Conservation (phyloP, 2,329 filamentous ascomycete species). For the Macroventuria anomochaeta region DNA sequence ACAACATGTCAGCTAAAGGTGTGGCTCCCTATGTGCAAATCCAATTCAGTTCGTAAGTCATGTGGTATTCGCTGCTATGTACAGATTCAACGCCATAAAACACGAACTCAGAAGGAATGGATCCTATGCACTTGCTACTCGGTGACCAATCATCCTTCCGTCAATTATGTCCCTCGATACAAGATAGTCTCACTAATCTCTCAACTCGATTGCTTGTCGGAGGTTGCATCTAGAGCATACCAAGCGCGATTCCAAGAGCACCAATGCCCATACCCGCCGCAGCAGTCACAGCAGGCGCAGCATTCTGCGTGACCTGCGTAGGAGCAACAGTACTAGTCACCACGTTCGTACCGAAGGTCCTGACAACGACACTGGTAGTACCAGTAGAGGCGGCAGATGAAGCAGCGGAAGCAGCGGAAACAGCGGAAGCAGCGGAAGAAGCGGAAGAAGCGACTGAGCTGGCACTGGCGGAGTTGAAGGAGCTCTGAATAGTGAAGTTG, state of each 20-base stretch:
- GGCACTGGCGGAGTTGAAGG: slow-evolving; percentile 29
- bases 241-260: slow-evolving; percentile 27
- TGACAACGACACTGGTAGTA: slow-evolving; percentile 3
- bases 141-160: too few relatives aligned
- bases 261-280: slow-evolving; percentile 30
- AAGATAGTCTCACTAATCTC: too few relatives aligned
- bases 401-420: neutral
- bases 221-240: slow-evolving; percentile 20
- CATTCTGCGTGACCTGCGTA: slow-evolving; percentile 6
- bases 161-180: too few relatives aligned
- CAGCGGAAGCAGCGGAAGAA: slow-evolving; percentile 11
- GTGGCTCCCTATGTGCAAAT: too few relatives aligned
- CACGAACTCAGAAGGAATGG: neutral
- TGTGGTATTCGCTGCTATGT: neutral
- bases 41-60: neutral
- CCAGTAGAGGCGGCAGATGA: slow-evolving; percentile 3
- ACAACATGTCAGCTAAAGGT: too few relatives aligned
- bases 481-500: slow-evolving; percentile 35
- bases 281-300: slow-evolving; percentile 23
- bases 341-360: slow-evolving; percentile 16
- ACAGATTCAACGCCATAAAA: neutral
- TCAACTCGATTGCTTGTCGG: too few relatives aligned
- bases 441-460: slow-evolving; percentile 12
- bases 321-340: slow-evolving; percentile 7
- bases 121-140: neutral